Evolutionary conservation across 2,329 filamentous ascomycete genomes (phyloP).

Genomic region (Biscogniauxia marginata): DNA sequence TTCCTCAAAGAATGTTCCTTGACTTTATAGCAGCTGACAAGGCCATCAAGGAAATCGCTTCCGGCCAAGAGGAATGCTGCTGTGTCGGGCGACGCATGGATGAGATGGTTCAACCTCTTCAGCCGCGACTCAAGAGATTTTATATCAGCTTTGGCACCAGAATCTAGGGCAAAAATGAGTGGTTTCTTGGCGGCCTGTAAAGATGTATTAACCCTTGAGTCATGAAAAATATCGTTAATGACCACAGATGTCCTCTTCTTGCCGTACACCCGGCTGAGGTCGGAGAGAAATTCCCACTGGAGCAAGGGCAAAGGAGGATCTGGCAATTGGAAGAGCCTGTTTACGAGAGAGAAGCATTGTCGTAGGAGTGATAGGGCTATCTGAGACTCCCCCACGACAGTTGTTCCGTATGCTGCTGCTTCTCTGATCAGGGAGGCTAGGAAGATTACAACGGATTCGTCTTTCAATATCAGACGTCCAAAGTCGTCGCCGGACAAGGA

Average conservation of each 20-base stretch:
- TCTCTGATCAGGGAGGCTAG: conserved; percentile 66
- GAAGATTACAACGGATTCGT: conserved; percentile 62
- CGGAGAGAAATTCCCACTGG: conserved; percentile 66
- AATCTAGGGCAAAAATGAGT: conserved; percentile 63
- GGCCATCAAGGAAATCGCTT: conserved; percentile 81
- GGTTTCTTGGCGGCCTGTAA: conserved; percentile 60
- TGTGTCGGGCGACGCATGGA: conserved; percentile 58
- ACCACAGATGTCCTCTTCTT: conserved; percentile 58
- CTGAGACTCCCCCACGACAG: conserved; percentile 34
- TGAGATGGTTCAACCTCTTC: conserved; percentile 59
- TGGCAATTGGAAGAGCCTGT: conserved; percentile 50
- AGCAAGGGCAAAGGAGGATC: conserved; percentile 49
- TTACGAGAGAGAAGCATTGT: conserved; percentile 62
- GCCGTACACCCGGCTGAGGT: conserved; percentile 65
- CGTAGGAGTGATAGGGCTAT: conserved; percentile 53
- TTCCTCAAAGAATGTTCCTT: conserved; percentile 64
- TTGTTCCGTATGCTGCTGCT: conserved; percentile 39
- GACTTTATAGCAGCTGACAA: conserved; percentile 64
- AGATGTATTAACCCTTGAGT: conserved; percentile 51
- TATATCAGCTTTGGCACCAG: conserved; percentile 55
- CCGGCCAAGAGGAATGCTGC: conserved; percentile 72
- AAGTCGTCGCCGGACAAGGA: conserved; percentile 58
- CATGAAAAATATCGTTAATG: conserved; percentile 49
- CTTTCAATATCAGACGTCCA: conserved; percentile 44
- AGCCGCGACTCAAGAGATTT: conserved; percentile 55